phyloP scores from a whole-genome alignment of 2,329 filamentous ascomycete genomes.

The Microascus cirrosus region DNA sequence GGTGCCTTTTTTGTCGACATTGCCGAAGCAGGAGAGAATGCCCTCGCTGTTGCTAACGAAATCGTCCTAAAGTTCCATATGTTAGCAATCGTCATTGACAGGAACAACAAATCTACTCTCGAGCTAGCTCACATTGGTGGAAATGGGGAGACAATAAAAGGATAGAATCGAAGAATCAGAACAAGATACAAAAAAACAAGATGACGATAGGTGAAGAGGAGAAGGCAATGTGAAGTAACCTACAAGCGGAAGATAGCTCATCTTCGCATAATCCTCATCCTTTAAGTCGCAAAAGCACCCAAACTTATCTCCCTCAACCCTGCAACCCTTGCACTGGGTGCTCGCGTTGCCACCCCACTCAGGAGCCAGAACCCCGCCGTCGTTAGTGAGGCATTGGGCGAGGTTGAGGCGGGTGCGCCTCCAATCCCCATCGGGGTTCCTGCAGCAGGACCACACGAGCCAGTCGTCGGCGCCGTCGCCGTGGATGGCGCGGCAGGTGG shows the following conservation, averaged over 20 bases:
- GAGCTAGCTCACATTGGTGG: too few species aligned
- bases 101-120: too few species aligned
- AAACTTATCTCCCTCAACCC: neutral
- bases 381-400: neutral
- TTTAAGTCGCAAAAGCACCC: neutral
- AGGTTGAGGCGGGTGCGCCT: neutral
- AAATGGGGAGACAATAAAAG: too few species aligned
- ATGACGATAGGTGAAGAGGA: too few species aligned
- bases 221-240: too few species aligned
- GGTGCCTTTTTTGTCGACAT: neutral
- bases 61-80: neutral
- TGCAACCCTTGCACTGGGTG: neutral
- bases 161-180: too few species aligned
- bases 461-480: neutral
- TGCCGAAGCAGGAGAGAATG: neutral
- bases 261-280: neutral
- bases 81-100: too few species aligned
- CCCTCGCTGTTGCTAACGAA: neutral
- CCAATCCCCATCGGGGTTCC: neutral
- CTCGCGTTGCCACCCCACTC: neutral
- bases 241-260: too few species aligned
- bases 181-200: too few species aligned
- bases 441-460: neutral
- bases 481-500: neutral
- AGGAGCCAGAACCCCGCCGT: neutral